A percentile compares a stretch with the other conserved stretches of the same genome.
Evolutionary conservation across 495 filamentous ascomycete genomes (phyloP).

Genomic region (Penicillium maclennaniae): DNA sequence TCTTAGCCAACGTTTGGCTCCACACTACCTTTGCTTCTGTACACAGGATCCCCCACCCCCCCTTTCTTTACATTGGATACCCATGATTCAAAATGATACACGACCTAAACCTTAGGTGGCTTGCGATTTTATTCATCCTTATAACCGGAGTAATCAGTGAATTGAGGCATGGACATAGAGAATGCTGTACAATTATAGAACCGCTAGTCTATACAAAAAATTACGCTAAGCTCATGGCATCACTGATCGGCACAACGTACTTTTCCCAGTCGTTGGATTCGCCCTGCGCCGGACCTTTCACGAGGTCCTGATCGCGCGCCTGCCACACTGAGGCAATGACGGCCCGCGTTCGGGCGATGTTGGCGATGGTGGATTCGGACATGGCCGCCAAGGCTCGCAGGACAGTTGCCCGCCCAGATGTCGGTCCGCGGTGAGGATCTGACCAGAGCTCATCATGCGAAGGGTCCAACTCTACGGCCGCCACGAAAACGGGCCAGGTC

Average conservation of each 20-base stretch:
- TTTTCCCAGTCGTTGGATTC: slow-evolving; percentile 41
- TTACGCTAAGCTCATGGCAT: slow-evolving; percentile 43
- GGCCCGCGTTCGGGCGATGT: slow-evolving; percentile 38
- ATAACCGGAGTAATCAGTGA: background rate
- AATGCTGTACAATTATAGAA: slow-evolving; percentile 8
- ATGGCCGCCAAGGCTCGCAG: slow-evolving; percentile 39
- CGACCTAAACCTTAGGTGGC: background rate
- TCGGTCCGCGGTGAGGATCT: slow-evolving; percentile 11
- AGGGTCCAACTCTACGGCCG: slow-evolving; percentile 42
- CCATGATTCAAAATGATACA: background rate
- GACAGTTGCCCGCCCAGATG: slow-evolving; percentile 36
- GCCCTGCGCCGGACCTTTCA: slow-evolving; percentile 21
- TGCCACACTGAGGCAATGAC: slow-evolving; percentile 45
- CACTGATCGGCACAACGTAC: slow-evolving; percentile 41
- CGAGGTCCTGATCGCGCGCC: slow-evolving; percentile 35
- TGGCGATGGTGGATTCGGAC: slow-evolving; percentile 39
- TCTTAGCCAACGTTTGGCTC: no score
- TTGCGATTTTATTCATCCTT: background rate
- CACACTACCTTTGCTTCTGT: background rate
- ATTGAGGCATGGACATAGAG: background rate
- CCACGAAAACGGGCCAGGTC: slow-evolving; percentile 46
- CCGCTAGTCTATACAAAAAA: background rate
- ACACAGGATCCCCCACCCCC: no score
- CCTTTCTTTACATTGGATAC: background rate
- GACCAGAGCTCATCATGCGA: slow-evolving; percentile 35